Evolutionary conservation across 2,329 filamentous ascomycete species (phyloP).

Genomic region (Paraphaeosphaeria sporulosa): DNA sequence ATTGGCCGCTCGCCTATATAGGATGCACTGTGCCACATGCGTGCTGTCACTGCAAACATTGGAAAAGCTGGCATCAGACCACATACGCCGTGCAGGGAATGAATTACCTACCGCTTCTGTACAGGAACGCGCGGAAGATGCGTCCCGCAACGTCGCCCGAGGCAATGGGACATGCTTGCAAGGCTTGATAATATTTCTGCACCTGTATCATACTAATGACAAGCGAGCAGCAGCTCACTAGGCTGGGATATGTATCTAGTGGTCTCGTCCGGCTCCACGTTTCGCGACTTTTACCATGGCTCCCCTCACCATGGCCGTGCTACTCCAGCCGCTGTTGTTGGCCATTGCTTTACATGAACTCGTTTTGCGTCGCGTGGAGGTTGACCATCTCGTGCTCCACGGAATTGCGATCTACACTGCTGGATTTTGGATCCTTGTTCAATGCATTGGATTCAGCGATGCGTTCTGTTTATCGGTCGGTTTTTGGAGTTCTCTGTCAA

Average conservation of each 20-base stretch:
- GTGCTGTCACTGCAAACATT: neutral
- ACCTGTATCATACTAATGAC: neutral
- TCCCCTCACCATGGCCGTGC: neutral
- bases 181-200: neutral
- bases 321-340: slow-evolving; percentile 7
- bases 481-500: slow-evolving; percentile 29
- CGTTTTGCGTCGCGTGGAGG: slow-evolving; percentile 16
- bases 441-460: slow-evolving; percentile 17
- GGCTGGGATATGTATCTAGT: neutral
- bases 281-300: neutral
- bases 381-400: slow-evolving; percentile 15
- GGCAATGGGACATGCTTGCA: neutral
- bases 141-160: neutral
- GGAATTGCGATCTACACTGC: slow-evolving; percentile 12
- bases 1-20: neutral
- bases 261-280: neutral
- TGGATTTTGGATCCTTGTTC: slow-evolving; percentile 21
- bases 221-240: neutral
- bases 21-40: neutral
- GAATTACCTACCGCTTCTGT: neutral
- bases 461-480: slow-evolving; percentile 19
- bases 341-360: slow-evolving; percentile 15
- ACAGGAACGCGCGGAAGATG: neutral
- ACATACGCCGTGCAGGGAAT: neutral
- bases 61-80: neutral